These are phyloP conservation scores for Protostelium mycophagum DNA, from an alignment of 78 protist species.

Conservation along the genomic window DNA sequence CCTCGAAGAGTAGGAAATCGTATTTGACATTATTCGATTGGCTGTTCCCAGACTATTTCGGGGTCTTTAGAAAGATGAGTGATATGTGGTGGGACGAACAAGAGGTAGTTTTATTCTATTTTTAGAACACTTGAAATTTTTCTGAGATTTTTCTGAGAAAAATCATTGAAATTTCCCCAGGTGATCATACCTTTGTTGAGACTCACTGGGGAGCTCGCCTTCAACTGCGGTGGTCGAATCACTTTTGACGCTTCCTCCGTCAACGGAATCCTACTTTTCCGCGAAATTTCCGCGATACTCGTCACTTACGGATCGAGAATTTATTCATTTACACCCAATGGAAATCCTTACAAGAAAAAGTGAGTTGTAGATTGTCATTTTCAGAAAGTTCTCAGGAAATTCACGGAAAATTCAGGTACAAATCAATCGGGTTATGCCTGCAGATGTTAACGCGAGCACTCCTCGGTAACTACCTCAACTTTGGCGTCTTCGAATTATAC, in stretches of 20 bases:
- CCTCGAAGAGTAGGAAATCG: conserved; percentile 21
- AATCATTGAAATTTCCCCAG: too few relatives aligned
- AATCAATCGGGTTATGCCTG: conserved; percentile 38
- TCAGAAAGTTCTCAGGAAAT: not conserved
- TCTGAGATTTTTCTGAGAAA: too few relatives aligned
- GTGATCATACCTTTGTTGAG: conserved; percentile 1
- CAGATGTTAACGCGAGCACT: conserved; percentile 29
- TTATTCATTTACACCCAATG: not conserved
- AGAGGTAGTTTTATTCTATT: conserved; percentile 10
- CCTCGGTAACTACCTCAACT: conserved; percentile 58
- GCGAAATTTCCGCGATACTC: conserved; percentile 31
- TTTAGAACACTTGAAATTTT: too few relatives aligned
- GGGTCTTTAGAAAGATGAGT: not conserved
- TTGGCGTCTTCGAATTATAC: conserved; percentile 73
- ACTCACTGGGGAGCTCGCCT: conserved; percentile 31
- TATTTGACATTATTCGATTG: conserved; percentile 50
- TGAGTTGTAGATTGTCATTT: too few relatives aligned
- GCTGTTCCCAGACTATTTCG: conserved; percentile 45
- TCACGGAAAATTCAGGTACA: conserved; percentile 20
- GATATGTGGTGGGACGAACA: conserved; percentile 11
- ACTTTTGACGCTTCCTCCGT: conserved; percentile 46
- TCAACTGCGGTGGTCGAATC: conserved; percentile 32
- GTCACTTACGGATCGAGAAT: conserved; percentile 14
- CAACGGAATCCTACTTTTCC: conserved; percentile 68
- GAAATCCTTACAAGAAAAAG: not conserved